A percentile compares a stretch with the other conserved stretches of the same genome.
Evolutionary conservation across 1,139 yeast genomes (phyloP).

Genomic region (Blastobotrys serpentis): DNA sequence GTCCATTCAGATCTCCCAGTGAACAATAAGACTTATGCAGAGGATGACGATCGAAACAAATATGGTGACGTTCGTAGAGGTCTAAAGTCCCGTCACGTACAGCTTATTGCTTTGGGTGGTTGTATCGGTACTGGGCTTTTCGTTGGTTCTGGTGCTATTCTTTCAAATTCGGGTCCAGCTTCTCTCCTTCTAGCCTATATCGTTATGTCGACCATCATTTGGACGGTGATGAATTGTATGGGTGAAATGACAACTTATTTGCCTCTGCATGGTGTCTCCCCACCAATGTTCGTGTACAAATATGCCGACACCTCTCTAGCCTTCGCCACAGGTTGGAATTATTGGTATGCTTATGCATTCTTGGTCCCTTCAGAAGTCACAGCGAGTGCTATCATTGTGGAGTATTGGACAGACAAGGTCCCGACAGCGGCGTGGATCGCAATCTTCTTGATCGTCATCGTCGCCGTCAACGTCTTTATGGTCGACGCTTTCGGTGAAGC

Average conservation of each 20-base stretch:
- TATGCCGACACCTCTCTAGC: conserved; percentile 27
- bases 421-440: conserved; percentile 49
- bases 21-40: background rate
- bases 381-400: conserved; percentile 60
- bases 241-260: conserved; percentile 76
- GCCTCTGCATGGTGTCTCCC: conserved; percentile 61
- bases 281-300: conserved; percentile 52
- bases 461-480: conserved; percentile 35
- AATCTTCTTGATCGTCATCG: conserved; percentile 29
- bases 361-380: conserved; percentile 60
- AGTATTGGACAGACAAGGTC: conserved; percentile 57
- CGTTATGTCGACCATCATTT: conserved; percentile 64
- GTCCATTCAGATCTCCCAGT: conserved; percentile 7
- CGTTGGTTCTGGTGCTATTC: conserved; percentile 68
- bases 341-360: conserved; percentile 41
- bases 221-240: conserved; percentile 64
- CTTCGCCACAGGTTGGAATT: conserved; percentile 28
- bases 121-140: conserved; percentile 53
- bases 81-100: conserved; percentile 48
- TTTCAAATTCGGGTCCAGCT: conserved; percentile 65
- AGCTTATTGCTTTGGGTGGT: conserved; percentile 53
- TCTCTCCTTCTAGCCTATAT: conserved; percentile 61
- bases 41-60: conserved; percentile 10
- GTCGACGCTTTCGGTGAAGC: conserved; percentile 42
- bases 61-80: conserved; percentile 24